Evolutionary conservation across 768 basidiomycete species (phyloP).

Genomic region (Trametopsis cervina): DNA sequence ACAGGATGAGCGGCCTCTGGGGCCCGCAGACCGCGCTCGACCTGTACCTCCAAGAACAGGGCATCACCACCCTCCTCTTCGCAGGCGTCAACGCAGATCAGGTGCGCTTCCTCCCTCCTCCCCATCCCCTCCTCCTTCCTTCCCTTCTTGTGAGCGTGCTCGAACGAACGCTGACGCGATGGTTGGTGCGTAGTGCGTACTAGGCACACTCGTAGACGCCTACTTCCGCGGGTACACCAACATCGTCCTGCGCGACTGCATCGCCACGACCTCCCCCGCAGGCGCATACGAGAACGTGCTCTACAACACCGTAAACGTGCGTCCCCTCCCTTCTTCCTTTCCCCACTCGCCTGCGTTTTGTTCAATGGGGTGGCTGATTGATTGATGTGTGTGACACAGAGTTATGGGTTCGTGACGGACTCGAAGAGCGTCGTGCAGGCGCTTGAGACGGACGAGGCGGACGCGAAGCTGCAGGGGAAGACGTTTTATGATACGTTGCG

Average conservation of each 20-base stretch:
- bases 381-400: constrained; percentile 22
- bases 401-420: constrained; percentile 46
- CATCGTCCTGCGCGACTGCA: constrained; percentile 48
- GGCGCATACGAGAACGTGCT: constrained; percentile 51
- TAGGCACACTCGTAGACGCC: constrained; percentile 56
- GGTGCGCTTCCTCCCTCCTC: no score
- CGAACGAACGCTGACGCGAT: no score
- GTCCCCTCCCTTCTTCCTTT: constrained; percentile 15
- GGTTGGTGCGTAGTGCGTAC: constrained; percentile 61
- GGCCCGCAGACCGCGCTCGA: constrained; percentile 57
- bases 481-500: no score
- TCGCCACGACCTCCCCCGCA: constrained; percentile 55
- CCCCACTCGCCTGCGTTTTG: not conserved
- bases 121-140: no score
- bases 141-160: no score
- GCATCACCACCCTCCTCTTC: constrained; percentile 54
- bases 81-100: constrained; percentile 65
- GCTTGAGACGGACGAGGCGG: not conserved
- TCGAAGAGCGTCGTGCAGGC: constrained; percentile 22
- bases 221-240: constrained; percentile 62
- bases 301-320: constrained; percentile 49
- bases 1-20: constrained; percentile 62
- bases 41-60: constrained; percentile 54
- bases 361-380: not conserved
- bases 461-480: no score